Conservation (phyloP, 73 alveolate species). For the Paramecium sonneborni region DNA sequence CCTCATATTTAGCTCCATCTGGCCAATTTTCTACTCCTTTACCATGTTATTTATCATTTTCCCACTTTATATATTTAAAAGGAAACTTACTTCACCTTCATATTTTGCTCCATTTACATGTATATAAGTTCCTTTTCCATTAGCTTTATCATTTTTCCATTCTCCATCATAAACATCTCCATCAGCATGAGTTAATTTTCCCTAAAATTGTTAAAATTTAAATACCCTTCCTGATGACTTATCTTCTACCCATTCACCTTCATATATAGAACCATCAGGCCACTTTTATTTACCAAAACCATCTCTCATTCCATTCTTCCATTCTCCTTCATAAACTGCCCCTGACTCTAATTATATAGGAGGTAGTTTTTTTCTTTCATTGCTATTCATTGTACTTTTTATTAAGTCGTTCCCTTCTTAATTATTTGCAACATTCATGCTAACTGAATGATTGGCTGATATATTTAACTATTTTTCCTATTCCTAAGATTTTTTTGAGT, state of each 20-base stretch:
- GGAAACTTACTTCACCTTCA: slow-evolving; percentile 71
- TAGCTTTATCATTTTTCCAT: slow-evolving; percentile 83
- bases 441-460: slow-evolving; percentile 52
- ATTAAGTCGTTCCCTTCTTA: slow-evolving; percentile 28
- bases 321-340: slow-evolving; percentile 79
- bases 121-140: slow-evolving; percentile 74
- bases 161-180: slow-evolving; percentile 89
- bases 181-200: slow-evolving; percentile 82
- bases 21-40: slow-evolving; percentile 88
- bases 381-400: slow-evolving; percentile 45
- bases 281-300: slow-evolving; percentile 55
- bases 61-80: slow-evolving; percentile 62
- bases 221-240: slow-evolving; percentile 74
- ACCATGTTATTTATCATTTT: slow-evolving; percentile 85
- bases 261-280: slow-evolving; percentile 68
- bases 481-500: slow-evolving; percentile 24
- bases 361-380: slow-evolving; percentile 52
- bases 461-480: slow-evolving; percentile 33
- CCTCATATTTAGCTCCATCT: slow-evolving; percentile 80
- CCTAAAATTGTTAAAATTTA: slow-evolving; percentile 29
- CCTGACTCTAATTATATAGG: slow-evolving; percentile 63
- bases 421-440: slow-evolving; percentile 50
- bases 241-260: slow-evolving; percentile 69
- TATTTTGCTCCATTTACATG: slow-evolving; percentile 84
- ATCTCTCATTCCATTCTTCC: slow-evolving; percentile 79